These are phyloP conservation scores for Trichoderma asperellum DNA, from an alignment of 2,329 filamentous ascomycete genomes.

Conservation along the genomic window DNA sequence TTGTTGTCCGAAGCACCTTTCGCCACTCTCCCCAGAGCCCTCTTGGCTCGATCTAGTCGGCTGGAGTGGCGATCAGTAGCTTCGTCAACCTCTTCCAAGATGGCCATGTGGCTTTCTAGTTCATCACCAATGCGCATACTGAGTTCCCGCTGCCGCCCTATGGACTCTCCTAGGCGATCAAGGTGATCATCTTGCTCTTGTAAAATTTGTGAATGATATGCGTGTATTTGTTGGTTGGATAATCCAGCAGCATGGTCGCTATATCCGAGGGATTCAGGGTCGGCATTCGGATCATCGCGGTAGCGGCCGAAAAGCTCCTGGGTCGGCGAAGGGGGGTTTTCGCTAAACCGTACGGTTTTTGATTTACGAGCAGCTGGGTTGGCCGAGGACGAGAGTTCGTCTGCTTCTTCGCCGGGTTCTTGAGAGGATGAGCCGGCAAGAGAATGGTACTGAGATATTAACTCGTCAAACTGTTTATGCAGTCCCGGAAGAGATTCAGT, in stretches of 20 bases:
- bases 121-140: constrained; percentile 97
- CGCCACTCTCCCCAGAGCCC: constrained; percentile 71
- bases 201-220: constrained; percentile 79
- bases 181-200: constrained; percentile 92
- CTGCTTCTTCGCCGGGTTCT: neutral
- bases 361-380: constrained; percentile 41
- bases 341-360: constrained; percentile 87
- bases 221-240: constrained; percentile 83
- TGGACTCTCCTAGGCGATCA: constrained; percentile 83
- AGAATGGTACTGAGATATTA: constrained; percentile 80
- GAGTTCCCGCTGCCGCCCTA: constrained; percentile 86
- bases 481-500: constrained; percentile 69
- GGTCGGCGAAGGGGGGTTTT: constrained; percentile 54
- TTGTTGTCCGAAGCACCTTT: constrained; percentile 80
- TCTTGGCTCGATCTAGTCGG: constrained; percentile 74
- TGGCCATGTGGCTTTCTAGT: constrained; percentile 83
- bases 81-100: constrained; percentile 88
- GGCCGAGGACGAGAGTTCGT: neutral
- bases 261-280: constrained; percentile 52
- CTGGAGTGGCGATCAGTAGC: constrained; percentile 79
- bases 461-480: constrained; percentile 73
- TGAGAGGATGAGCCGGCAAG: constrained; percentile 53
- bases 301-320: constrained; percentile 62
- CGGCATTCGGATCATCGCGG: constrained; percentile 67
- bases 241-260: constrained; percentile 63